A percentile compares a stretch with the other conserved stretches of the same genome.
phyloP scores from a whole-genome alignment of 306 rosid genomes.

The Sechiopsis laciniata region DNA sequence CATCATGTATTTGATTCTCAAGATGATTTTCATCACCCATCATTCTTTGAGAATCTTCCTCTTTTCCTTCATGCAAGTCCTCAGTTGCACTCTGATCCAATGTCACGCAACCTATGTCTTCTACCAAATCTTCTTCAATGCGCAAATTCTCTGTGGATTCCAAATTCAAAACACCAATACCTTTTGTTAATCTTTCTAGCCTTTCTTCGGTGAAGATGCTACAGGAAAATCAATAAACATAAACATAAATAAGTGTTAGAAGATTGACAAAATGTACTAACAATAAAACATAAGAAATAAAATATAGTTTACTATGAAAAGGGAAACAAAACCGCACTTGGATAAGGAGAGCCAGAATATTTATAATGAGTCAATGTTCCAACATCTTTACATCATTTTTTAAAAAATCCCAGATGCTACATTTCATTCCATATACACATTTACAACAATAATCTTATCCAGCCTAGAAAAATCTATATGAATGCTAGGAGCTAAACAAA shows the following conservation, averaged over 20 bases:
- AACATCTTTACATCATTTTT: background rate
- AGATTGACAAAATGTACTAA: background rate
- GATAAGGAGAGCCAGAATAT: slow-evolving; percentile 5
- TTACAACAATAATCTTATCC: slow-evolving; percentile 7
- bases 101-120: slow-evolving; percentile 33
- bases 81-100: slow-evolving; percentile 34
- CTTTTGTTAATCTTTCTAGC: slow-evolving; percentile 72
- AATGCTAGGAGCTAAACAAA: background rate
- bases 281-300: background rate
- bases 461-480: background rate
- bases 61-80: slow-evolving; percentile 36
- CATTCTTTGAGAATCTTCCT: slow-evolving; percentile 33
- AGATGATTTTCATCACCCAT: slow-evolving; percentile 29
- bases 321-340: background rate
- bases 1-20: slow-evolving; percentile 38
- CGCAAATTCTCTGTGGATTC: slow-evolving; percentile 38
- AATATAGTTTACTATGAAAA: background rate
- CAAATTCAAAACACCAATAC: slow-evolving; percentile 52
- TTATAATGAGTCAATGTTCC: background rate
- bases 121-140: slow-evolving; percentile 37
- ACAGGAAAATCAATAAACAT: slow-evolving; percentile 36
- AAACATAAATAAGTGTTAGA: slow-evolving; percentile 26
- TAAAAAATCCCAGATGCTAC: background rate
- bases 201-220: slow-evolving; percentile 97
- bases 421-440: slow-evolving; percentile 5